Evolutionary conservation across 768 basidiomycete genomes (phyloP).

Genomic region (Phlebiopsis flavidoalba): DNA sequence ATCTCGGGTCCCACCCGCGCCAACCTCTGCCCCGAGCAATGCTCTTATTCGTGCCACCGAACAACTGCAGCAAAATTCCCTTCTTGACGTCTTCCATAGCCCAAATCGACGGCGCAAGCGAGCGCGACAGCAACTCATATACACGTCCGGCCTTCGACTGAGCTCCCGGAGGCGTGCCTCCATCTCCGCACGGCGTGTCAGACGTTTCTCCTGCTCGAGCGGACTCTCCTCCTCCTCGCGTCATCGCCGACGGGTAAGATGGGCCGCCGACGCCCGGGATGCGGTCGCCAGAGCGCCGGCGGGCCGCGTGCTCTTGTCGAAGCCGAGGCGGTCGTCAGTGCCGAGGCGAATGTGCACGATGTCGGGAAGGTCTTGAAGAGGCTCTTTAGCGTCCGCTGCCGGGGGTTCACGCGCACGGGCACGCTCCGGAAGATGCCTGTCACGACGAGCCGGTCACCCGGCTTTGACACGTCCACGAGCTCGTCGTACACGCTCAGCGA

Average conservation of each 20-base stretch:
- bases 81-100: slow-evolving; percentile 99
- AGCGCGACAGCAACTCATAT: slow-evolving; percentile 82
- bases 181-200: slow-evolving; percentile 55
- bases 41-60: slow-evolving; percentile 97
- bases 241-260: slow-evolving; percentile 61
- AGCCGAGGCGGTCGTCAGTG: slow-evolving; percentile 55
- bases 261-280: slow-evolving; percentile 65
- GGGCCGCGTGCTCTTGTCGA: slow-evolving; percentile 75
- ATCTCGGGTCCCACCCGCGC: slow-evolving; percentile 81
- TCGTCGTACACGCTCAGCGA: slow-evolving; percentile 98
- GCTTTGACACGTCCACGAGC: slow-evolving; percentile 93
- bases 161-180: slow-evolving; percentile 75
- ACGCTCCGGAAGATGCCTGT: slow-evolving; percentile 95
- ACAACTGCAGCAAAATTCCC: slow-evolving; percentile 91
- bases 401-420: slow-evolving; percentile 91
- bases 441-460: slow-evolving; percentile 87
- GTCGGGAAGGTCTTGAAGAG: slow-evolving; percentile 96
- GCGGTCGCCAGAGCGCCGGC: slow-evolving; percentile 63
- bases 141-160: slow-evolving; percentile 66
- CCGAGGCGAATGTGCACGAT: slow-evolving; percentile 88
- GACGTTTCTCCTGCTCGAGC: slow-evolving; percentile 35
- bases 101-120: slow-evolving; percentile 93
- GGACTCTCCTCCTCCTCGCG: slow-evolving; percentile 51
- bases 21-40: slow-evolving; percentile 90
- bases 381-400: slow-evolving; percentile 87